Conservation (phyloP, 257 asterid species). For the Solanum tarijense region DNA sequence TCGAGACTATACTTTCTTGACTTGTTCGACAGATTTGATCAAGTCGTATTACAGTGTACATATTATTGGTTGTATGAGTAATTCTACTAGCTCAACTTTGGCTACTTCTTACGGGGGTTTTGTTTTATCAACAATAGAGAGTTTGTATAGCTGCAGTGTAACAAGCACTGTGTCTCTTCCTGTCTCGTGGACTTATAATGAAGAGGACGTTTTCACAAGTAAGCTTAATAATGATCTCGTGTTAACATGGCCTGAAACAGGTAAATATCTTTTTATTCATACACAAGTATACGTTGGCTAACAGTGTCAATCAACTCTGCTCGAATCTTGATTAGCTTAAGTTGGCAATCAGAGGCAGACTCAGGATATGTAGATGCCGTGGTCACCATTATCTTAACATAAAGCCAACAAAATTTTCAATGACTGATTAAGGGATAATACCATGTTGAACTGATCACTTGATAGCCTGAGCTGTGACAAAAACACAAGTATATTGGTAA, state of each 20-base stretch:
- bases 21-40: not conserved
- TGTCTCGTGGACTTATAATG: constrained; percentile 17
- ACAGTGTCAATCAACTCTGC: not conserved
- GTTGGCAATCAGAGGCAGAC: not conserved
- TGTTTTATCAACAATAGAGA: not conserved
- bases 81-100: constrained; percentile 9
- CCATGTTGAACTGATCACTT: not conserved
- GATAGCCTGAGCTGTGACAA: not conserved
- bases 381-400: no score
- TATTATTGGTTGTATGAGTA: constrained; percentile 8
- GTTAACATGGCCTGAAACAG: constrained; percentile 36
- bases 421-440: not conserved
- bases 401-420: not conserved
- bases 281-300: not conserved
- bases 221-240: constrained; percentile 15
- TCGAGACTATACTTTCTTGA: constrained; percentile 11
- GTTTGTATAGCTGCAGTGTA: constrained; percentile 13
- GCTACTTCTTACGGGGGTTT: constrained; percentile 31
- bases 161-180: constrained; percentile 29
- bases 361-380: not conserved
- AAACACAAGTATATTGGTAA: not conserved
- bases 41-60: no score
- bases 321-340: not conserved
- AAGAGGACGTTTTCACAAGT: constrained; percentile 7
- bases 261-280: constrained; percentile 8